Base-by-base conservation (phyloP, 495 filamentous ascomycete genomes). In the Penicillium egyptiacum region DNA sequence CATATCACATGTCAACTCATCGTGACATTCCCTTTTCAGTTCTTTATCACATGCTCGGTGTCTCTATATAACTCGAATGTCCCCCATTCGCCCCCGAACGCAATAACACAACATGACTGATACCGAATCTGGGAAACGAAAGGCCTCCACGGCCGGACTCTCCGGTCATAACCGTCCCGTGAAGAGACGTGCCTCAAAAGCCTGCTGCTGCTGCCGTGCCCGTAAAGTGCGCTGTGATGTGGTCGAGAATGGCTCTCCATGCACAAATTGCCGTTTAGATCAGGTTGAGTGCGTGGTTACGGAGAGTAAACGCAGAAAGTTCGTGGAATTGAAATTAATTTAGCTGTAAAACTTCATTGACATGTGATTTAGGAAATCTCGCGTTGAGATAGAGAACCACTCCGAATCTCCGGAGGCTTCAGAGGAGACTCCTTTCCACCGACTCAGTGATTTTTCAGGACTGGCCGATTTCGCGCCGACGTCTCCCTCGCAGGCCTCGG, bases 141-240 rank as follows among this genome's bases (percentile, higher is more conserved):
- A 77, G 63, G 70, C 75, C 41, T 77, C 75, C 0, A 64, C 67
- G 19, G 74, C 76, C 12, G 70, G 74, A 12, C 68, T 78, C 4
- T 60, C 72, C 19, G 65, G 64, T 26, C 69, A 72, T 60, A 69
- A 72, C 50, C 78, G 86, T 31, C 81, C 84, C 16, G 86, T 89
- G 23, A 96, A 96, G 71, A 77, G 92, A 52, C 81, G 92, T 60
- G 92, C 92, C 3, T 88, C 91, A 7, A 88, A 92, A 53, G 92
- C 92, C 22, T 96, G 92, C 67, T 88, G 89, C 61, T 89, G 87
- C 61, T 96, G 92, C 66, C 81, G 92, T 52, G 83, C 88, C 23
- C 85, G 92, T 62, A 96, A 96, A 71, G 92, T 96, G n/a, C 81
- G 92, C 46, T 96, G 92, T 75, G 90, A 96, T 76, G 92, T 96